Base-by-base conservation (phyloP, 2,329 filamentous ascomycete species). In the Aspergillus transmontanensis region DNA sequence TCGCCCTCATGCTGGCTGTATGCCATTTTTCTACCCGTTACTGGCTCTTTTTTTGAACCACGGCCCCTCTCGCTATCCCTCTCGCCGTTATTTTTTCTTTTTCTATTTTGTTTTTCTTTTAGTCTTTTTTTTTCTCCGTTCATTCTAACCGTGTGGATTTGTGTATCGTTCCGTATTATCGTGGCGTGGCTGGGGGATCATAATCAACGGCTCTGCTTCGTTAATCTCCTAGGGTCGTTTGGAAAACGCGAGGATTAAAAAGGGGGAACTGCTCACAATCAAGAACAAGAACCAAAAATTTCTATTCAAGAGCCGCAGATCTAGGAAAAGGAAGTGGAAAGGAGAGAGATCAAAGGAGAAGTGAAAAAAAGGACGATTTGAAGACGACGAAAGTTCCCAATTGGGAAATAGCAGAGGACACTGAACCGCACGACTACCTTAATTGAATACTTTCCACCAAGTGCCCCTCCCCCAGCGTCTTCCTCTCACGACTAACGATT, bases 1-100 rank as follows among this genome's bases (percentile, higher is more conserved):
- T 69, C 59, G 66, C 64, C 26, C 60, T 65, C 65, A 59, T 71
- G 67, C 67, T 60, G 64, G 43, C 21, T 63, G 56, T 63, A 65
- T 68, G 66, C 63, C 66, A 62, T 64, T 67, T 61, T 61, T 60
- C 64, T 59, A 56, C 58, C 65, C 61, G 62, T 66, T 48, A 61
- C 64, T 68, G 64, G 64, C 63, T 61, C 66, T 56, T 57, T 54
- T 66, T 54, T 45, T 62, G 57, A 62, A 59, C 61, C 58, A 61
- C 63, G 60, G 66, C 66, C 69, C 69, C 68, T 68, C 60, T 61
- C 21, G 12, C 9, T 23, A 32, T 59, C 34, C 51, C 28, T 39
- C 28, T 41, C 19, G 34, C 50, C 43, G 21, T 21, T 28, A 32
- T 51, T 23, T 21, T 19, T 4, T 21, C 32, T 41, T 48, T 30